Percentiles rank a stretch among this genome's conserved stretches.
Conservation (phyloP, 1,139 yeast species). For the Zhuliangozyma parablackwelliae region DNA sequence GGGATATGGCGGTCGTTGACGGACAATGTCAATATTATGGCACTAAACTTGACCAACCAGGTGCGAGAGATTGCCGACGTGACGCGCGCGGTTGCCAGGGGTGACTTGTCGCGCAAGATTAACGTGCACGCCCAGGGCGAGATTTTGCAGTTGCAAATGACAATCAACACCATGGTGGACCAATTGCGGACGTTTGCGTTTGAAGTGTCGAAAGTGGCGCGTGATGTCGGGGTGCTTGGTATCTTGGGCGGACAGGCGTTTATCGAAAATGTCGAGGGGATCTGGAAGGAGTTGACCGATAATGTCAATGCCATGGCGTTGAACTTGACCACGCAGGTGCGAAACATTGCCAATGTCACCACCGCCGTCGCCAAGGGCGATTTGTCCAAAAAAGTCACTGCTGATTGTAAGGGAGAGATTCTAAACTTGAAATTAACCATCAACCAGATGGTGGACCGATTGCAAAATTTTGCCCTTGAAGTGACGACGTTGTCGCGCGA, state of each 20-base stretch:
- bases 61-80: conserved; percentile 85
- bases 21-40: conserved; percentile 85
- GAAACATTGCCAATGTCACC: conserved; percentile 87
- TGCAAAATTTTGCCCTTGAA: conserved; percentile 84
- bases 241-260: conserved; percentile 85
- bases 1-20: conserved; percentile 86
- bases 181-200: conserved; percentile 83
- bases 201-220: conserved; percentile 82
- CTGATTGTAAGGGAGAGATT: conserved; percentile 86
- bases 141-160: conserved; percentile 70
- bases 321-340: conserved; percentile 79
- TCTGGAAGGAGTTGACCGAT: conserved; percentile 86
- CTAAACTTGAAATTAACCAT: conserved; percentile 76
- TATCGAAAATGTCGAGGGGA: conserved; percentile 79
- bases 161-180: conserved; percentile 84
- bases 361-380: conserved; percentile 94
- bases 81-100: conserved; percentile 78
- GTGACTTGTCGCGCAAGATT: conserved; percentile 72
- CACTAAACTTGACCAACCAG: conserved; percentile 77
- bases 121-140: conserved; percentile 86
- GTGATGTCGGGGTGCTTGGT: conserved; percentile 89
- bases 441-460: conserved; percentile 82
- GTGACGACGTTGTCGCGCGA: conserved; percentile 84
- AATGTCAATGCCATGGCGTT: conserved; percentile 90
- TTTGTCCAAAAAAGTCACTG: conserved; percentile 78